Conservation (phyloP, 2,329 filamentous ascomycete species). For the Huntiella bhutanensis region DNA sequence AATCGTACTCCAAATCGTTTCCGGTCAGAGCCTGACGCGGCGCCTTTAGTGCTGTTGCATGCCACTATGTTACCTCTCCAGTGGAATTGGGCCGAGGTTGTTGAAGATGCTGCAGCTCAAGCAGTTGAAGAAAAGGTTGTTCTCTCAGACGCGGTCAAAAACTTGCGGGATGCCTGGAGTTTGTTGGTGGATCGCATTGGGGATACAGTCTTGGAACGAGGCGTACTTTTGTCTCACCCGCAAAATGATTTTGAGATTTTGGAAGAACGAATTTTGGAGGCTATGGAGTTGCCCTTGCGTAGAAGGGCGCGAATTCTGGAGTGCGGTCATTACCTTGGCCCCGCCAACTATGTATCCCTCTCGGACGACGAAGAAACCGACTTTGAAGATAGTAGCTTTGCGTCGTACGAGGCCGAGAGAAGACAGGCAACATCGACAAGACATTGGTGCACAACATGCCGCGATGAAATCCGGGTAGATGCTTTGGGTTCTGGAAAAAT, state of each 20-base stretch:
- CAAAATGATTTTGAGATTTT: conserved; percentile 64
- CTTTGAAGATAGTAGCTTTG: conserved; percentile 17
- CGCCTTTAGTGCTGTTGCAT: conserved; percentile 60
- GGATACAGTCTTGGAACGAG: conserved; percentile 55
- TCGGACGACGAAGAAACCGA: conserved; percentile 24
- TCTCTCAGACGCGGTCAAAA: conserved; percentile 25
- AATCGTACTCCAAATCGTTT: conserved; percentile 38
- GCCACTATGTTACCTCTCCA: conserved; percentile 55
- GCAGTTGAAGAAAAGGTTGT: conserved; percentile 16
- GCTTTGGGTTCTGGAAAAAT: conserved; percentile 34
- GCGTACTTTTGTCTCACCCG: conserved; percentile 58
- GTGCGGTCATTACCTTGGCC: conserved; percentile 57
- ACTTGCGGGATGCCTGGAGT: conserved; percentile 43
- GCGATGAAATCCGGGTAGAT: conserved; percentile 35
- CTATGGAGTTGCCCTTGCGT: conserved; percentile 47
- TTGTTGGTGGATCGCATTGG: conserved; percentile 50
- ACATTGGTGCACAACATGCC: conserved; percentile 39
- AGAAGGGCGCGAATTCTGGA: conserved; percentile 50
- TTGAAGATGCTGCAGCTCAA: conserved; percentile 20
- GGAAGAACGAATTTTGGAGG: conserved; percentile 58
- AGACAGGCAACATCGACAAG: conserved; percentile 7
- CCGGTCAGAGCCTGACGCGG: conserved; percentile 36
- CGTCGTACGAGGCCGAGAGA: conserved; percentile 11
- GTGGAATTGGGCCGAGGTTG: conserved; percentile 41
- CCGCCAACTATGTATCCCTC: conserved; percentile 30